Conservation (phyloP, 1,139 yeast species). For the Magnusiomyces ingens region DNA sequence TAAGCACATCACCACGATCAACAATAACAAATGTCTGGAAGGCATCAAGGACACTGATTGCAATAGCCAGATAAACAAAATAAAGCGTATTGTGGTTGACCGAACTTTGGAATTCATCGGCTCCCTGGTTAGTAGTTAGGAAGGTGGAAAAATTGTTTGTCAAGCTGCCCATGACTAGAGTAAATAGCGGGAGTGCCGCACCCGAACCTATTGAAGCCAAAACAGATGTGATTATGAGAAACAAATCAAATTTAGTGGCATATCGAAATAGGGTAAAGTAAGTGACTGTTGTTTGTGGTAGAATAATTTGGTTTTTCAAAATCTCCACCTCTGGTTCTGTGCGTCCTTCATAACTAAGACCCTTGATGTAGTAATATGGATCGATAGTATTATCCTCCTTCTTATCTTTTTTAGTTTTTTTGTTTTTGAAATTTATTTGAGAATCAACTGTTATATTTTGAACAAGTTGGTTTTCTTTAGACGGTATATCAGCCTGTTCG, state of each 20-base stretch:
- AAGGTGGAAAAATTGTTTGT: slow-evolving; percentile 35
- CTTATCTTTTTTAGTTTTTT: no score
- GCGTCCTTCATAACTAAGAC: slow-evolving; percentile 18
- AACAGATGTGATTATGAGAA: slow-evolving; percentile 27
- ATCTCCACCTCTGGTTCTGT: slow-evolving; percentile 31
- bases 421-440: no score
- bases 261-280: slow-evolving; percentile 33
- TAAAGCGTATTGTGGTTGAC: slow-evolving; percentile 34
- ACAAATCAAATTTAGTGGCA: slow-evolving; percentile 30
- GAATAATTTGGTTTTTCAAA: slow-evolving; percentile 30
- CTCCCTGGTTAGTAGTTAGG: slow-evolving; percentile 26
- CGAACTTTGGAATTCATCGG: slow-evolving; percentile 28
- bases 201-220: slow-evolving; percentile 33
- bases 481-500: no score
- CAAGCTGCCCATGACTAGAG: slow-evolving; percentile 36
- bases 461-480: no score
- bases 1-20: slow-evolving; percentile 38
- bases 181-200: slow-evolving; percentile 37
- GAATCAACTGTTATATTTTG: no score
- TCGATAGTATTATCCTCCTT: no score
- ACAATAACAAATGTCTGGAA: slow-evolving; percentile 35
- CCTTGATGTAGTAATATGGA: no score
- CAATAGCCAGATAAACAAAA: slow-evolving; percentile 37
- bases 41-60: slow-evolving; percentile 30
- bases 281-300: slow-evolving; percentile 24